phyloP scores from a whole-genome alignment of 148 eudicot species.

The Vaccinium macrocarpon region DNA sequence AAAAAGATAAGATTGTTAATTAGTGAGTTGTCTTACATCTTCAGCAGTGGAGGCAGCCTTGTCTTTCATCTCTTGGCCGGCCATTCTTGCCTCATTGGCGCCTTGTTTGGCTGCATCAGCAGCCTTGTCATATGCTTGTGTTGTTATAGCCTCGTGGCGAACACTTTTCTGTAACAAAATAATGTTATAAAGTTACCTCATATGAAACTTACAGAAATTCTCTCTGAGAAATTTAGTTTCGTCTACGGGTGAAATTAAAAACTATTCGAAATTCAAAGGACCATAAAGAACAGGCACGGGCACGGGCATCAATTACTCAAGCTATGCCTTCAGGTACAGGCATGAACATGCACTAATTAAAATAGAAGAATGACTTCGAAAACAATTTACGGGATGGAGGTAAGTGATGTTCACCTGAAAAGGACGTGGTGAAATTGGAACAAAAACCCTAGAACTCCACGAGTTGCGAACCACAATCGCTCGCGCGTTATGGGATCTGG shows the following conservation, averaged over 20 bases:
- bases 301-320: too few relatives aligned
- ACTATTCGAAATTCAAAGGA: too few relatives aligned
- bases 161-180: conserved; percentile 9
- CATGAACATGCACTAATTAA: too few relatives aligned
- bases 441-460: conserved; percentile 10
- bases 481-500: neutral
- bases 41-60: conserved; percentile 49
- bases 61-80: conserved; percentile 44
- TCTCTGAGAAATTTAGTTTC: neutral
- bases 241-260: neutral
- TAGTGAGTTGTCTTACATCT: conserved; percentile 27
- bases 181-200: neutral
- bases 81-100: conserved; percentile 39
- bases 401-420: neutral
- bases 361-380: neutral
- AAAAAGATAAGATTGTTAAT: too few relatives aligned
- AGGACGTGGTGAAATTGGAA: neutral
- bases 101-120: conserved; percentile 45
- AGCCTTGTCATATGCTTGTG: conserved; percentile 21
- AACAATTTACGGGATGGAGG: neutral
- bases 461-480: neutral
- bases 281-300: too few relatives aligned
- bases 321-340: too few relatives aligned
- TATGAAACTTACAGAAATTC: too few relatives aligned
- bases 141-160: conserved; percentile 17